phyloP scores from a whole-genome alignment of 129 eudicot species.

The Chrysanthemum seticuspe region DNA sequence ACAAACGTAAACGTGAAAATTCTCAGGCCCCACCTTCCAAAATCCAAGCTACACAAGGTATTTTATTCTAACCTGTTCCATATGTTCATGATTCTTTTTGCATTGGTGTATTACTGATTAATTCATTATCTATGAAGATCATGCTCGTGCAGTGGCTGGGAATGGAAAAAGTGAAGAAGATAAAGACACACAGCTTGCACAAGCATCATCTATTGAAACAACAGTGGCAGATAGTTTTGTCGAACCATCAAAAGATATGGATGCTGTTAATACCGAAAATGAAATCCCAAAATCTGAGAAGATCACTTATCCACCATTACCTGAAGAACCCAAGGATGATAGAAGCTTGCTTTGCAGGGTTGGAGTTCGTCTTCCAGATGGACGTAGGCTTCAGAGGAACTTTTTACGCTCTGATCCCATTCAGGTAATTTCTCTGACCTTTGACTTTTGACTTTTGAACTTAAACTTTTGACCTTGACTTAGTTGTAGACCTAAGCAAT shows the following conservation, averaged over 20 bases:
- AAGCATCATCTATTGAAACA: conserved; percentile 69
- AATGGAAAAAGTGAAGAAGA: conserved; percentile 63
- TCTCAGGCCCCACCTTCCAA: conserved; percentile 48
- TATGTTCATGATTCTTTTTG: neutral
- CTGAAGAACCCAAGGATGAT: conserved; percentile 84
- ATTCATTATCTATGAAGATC: neutral
- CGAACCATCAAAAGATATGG: conserved; percentile 38
- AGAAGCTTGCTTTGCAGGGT: conserved; percentile 75
- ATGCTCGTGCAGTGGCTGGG: conserved; percentile 33
- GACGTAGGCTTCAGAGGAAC: conserved; percentile 90
- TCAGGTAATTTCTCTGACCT: conserved; percentile 43
- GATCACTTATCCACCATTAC: conserved; percentile 69
- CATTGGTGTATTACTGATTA: neutral
- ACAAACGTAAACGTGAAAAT: conserved; percentile 81
- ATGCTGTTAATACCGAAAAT: conserved; percentile 25
- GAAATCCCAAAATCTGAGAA: conserved; percentile 35
- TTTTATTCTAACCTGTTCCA: neutral
- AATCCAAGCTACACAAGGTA: conserved; percentile 41
- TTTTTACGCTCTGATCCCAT: conserved; percentile 70
- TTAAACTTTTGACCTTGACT: neutral
- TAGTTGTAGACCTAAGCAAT: neutral
- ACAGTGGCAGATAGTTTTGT: conserved; percentile 27
- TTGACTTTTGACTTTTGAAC: conserved; percentile 15
- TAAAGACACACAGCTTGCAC: conserved; percentile 57
- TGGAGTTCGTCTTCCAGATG: conserved; percentile 91